Base-by-base conservation (phyloP, 2,329 filamentous ascomycete genomes). In the Thyridium curvatum region DNA sequence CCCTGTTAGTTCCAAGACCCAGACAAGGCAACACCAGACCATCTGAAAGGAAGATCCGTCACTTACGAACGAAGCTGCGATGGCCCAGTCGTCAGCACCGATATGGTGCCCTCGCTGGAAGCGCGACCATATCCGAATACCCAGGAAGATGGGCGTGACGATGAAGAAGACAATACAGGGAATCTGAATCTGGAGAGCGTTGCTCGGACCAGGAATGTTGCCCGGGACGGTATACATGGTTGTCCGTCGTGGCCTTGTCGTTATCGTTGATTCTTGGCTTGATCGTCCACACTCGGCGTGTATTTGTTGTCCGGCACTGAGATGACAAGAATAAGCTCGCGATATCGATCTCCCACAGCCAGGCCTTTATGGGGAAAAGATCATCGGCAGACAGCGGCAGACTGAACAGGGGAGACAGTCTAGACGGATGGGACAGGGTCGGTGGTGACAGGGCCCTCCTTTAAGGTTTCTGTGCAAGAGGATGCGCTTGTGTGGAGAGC, bases 101-200 rank as follows among this genome's bases (percentile, higher is more conserved):
- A 68, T 2, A 59, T 58, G 4, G 56, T 26, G 58, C 13, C 55
- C 53, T 28, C 53, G 53, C 41, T 58, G 57, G 18, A 66, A 42
- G 13, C 66, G 58, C 36, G 62, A 61, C 55, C 60, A 67, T 29
- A 70, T 40, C 12, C 66, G 54, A 21, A 67, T 54, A 6, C 40
- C 44, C 3, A 69, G 47, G 35, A 69, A 64, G 2, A 66, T 44
- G 12, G 66, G 65, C 6, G 64, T 66, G 2, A 68, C 14, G 35
- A 58, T 47, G 37, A 68, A 66, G 52, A 71, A 70, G 31, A 67
- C 45, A 18, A 65, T 62, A 28, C 60, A 63, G 14, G 65, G 62
- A 13, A 56, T 49, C 16, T 56, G 52, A 29, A 68, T 61, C 40
- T 60, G 55, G 44, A 55, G 47, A 13, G 62, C 57, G 46, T 66